Evolutionary conservation across 2,329 filamentous ascomycete species (phyloP).

Genomic region (Didymellaceae sp.): DNA sequence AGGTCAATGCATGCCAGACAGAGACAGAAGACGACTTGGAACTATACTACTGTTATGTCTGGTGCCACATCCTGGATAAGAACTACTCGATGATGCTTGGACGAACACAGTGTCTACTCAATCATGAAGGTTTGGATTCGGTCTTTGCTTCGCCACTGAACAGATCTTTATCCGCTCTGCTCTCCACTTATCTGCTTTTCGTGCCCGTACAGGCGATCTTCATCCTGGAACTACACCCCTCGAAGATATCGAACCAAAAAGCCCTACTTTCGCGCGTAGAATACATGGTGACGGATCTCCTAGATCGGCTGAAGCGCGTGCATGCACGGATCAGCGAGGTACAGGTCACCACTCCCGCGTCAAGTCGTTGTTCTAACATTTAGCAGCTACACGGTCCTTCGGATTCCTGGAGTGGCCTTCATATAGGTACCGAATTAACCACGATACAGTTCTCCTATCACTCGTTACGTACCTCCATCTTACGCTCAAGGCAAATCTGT

Average conservation of each 20-base stretch:
- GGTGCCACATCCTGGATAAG: constrained; percentile 35
- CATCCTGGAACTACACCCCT: constrained; percentile 23
- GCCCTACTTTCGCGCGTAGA: constrained; percentile 18
- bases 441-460: constrained; percentile 33
- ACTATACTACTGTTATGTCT: constrained; percentile 27
- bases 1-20: constrained; percentile 14
- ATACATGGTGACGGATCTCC: constrained; percentile 20
- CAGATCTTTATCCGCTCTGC: constrained; percentile 18
- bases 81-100: constrained; percentile 32
- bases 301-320: constrained; percentile 19
- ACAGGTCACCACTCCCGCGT: neutral
- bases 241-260: constrained; percentile 22
- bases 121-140: constrained; percentile 23
- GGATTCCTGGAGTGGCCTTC: constrained; percentile 24
- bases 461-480: constrained; percentile 27
- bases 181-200: constrained; percentile 26
- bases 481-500: constrained; percentile 28
- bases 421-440: constrained; percentile 22
- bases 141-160: constrained; percentile 20
- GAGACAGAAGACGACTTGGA: constrained; percentile 24
- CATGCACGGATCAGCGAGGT: constrained; percentile 22
- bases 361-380: neutral
- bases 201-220: constrained; percentile 26
- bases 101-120: constrained; percentile 23
- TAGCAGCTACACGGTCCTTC: constrained; percentile 20